phyloP scores from a whole-genome alignment of 1,284 basidiomycete species.

The Schizophyllum commune region DNA sequence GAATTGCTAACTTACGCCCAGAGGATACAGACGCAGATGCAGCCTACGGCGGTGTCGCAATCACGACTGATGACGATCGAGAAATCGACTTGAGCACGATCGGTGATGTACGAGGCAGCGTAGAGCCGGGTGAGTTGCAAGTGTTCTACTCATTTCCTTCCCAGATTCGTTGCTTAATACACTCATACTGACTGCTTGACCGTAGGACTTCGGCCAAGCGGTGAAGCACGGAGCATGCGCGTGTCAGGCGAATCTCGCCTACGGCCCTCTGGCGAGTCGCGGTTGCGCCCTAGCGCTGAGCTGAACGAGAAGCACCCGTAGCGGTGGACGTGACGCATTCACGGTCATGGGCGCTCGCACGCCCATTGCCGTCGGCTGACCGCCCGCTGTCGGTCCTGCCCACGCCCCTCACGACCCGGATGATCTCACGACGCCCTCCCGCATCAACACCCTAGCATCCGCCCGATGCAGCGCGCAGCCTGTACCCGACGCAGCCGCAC shows the following conservation, averaged over 20 bases:
- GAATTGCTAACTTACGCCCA: neutral
- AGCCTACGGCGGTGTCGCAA: neutral
- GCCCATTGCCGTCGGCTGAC: neutral
- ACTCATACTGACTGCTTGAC: neutral
- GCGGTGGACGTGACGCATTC: neutral
- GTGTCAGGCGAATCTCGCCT: neutral
- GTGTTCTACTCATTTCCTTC: neutral
- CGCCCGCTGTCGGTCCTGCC: neutral
- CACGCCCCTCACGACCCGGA: neutral
- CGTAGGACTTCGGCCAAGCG: neutral
- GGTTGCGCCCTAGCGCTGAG: neutral
- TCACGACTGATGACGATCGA: neutral
- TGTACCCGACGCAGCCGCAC: neutral
- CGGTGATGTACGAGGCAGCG: neutral
- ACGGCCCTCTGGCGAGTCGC: neutral
- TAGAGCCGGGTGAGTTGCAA: neutral
- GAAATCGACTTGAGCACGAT: neutral
- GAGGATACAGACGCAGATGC: neutral
- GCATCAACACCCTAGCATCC: neutral
- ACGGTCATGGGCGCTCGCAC: neutral
- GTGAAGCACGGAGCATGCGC: neutral
- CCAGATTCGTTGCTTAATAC: neutral
- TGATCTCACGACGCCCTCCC: neutral
- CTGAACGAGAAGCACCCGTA: neutral
- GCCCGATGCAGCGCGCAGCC: neutral